Percentiles rank a stretch among this genome's conserved stretches.
Conservation (phyloP, 2,329 filamentous ascomycete genomes). For the Fusarium albidum region DNA sequence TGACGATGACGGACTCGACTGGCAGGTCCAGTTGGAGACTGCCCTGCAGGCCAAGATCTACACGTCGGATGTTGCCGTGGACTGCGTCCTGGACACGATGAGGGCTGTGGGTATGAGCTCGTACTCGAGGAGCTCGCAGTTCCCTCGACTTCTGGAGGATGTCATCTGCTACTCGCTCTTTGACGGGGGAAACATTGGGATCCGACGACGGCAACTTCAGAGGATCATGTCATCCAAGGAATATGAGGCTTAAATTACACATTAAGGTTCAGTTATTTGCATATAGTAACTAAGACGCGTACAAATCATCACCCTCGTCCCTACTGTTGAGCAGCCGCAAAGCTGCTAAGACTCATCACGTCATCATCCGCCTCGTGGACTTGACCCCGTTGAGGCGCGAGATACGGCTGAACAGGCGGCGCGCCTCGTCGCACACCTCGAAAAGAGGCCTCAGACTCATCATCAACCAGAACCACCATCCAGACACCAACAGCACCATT, state of each 20-base stretch:
- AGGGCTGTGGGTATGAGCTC: background rate
- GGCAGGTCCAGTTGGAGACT: background rate
- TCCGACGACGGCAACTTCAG: conserved; percentile 10
- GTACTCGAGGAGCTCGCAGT: background rate
- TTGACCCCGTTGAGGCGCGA: background rate
- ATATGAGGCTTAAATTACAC: too few species aligned
- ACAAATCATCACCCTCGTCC: too few species aligned
- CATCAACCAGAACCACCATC: conserved; percentile 80
- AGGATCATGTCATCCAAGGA: background rate
- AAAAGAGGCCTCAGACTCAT: conserved; percentile 51
- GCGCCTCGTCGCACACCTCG: conserved; percentile 20
- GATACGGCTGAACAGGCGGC: conserved; percentile 22
- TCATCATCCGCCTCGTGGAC: conserved; percentile 20
- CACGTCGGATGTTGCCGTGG: background rate
- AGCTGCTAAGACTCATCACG: conserved; percentile 33
- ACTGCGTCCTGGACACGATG: background rate
- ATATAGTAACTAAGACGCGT: too few species aligned
- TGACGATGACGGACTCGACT: conserved; percentile 40
- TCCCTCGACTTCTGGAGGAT: conserved; percentile 33
- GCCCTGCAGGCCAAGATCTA: conserved; percentile 2
- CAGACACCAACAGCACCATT: conserved; percentile 77
- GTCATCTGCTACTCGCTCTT: conserved; percentile 20
- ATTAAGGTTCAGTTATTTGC: too few species aligned
- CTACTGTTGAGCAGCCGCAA: conserved; percentile 27
- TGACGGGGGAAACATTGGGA: conserved; percentile 26